Percentiles rank a stretch among this genome's conserved stretches.
These are phyloP conservation scores for Fusarium concolor DNA, from an alignment of 2,329 filamentous ascomycete species.

Conservation along the genomic window DNA sequence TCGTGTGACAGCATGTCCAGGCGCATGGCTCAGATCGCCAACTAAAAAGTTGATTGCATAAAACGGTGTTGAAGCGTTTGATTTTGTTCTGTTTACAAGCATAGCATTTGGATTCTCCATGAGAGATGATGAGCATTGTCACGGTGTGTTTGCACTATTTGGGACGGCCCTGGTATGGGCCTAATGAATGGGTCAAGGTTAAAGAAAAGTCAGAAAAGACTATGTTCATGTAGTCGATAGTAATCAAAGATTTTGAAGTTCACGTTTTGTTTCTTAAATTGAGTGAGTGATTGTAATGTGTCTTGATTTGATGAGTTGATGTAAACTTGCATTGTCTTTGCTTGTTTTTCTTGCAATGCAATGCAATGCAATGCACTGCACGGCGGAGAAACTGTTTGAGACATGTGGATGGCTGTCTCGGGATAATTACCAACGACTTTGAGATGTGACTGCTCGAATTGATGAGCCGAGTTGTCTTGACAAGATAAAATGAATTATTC, in stretches of 20 bases:
- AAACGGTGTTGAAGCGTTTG: conserved; percentile 36
- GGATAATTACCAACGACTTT: background rate
- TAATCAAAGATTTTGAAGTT: conserved; percentile 40
- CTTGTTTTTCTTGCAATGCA: background rate
- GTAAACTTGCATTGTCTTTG: conserved; percentile 13
- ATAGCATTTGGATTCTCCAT: conserved; percentile 43
- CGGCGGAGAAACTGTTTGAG: background rate
- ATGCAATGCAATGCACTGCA: background rate
- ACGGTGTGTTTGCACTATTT: conserved; percentile 45
- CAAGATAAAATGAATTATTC: background rate
- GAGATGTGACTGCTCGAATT: background rate
- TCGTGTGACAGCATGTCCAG: conserved; percentile 68
- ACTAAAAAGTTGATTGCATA: conserved; percentile 34
- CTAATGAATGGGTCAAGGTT: conserved; percentile 42
- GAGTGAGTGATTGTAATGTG: background rate
- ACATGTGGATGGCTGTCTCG: conserved; percentile 1
- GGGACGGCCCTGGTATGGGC: conserved; percentile 44
- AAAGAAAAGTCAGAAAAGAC: conserved; percentile 48
- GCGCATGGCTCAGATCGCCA: conserved; percentile 64
- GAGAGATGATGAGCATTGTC: conserved; percentile 44
- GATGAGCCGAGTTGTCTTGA: background rate
- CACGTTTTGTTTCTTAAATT: background rate
- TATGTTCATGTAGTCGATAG: conserved; percentile 42
- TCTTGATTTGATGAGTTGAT: background rate
- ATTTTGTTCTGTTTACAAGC: conserved; percentile 41